A percentile compares a stretch with the other conserved stretches of the same genome.
phyloP scores from a whole-genome alignment of 2,329 filamentous ascomycete genomes.

The Ilyonectria sp. region DNA sequence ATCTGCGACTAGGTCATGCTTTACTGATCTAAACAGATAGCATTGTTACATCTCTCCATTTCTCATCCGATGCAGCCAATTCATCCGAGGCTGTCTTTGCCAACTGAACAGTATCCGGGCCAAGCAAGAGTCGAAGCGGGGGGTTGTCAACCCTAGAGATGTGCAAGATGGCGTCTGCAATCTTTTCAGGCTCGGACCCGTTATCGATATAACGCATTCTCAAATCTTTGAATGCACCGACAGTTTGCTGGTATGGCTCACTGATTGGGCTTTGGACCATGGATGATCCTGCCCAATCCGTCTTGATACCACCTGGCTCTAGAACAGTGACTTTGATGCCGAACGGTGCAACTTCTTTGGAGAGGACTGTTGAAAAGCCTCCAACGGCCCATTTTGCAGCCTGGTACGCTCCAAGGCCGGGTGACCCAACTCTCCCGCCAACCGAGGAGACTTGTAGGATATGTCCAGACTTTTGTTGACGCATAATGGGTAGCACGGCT shows the following conservation, averaged over 20 bases:
- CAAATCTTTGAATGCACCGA: conserved; percentile 49
- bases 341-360: conserved; percentile 52
- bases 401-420: conserved; percentile 54
- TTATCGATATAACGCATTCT: conserved; percentile 3
- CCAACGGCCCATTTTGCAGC: conserved; percentile 56
- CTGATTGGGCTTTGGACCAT: conserved; percentile 49
- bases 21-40: neutral
- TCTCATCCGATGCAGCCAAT: conserved; percentile 47
- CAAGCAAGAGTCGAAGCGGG: conserved; percentile 50
- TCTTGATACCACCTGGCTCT: conserved; percentile 57
- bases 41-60: conserved; percentile 40
- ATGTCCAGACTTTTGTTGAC: conserved; percentile 47
- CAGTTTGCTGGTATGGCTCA: conserved; percentile 51
- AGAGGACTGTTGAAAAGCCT: conserved; percentile 54
- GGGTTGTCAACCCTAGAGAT: conserved; percentile 44
- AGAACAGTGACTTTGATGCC: conserved; percentile 57
- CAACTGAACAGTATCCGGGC: conserved; percentile 46
- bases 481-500: conserved; percentile 53
- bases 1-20: no score
- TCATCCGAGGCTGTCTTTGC: conserved; percentile 35
- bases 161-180: conserved; percentile 46
- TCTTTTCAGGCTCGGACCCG: conserved; percentile 38
- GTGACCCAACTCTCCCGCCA: conserved; percentile 52
- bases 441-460: conserved; percentile 59
- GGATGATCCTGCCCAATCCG: conserved; percentile 55